These are phyloP conservation scores for Candida lessepsii DNA, from an alignment of 805 yeast genomes.

Conservation along the genomic window DNA sequence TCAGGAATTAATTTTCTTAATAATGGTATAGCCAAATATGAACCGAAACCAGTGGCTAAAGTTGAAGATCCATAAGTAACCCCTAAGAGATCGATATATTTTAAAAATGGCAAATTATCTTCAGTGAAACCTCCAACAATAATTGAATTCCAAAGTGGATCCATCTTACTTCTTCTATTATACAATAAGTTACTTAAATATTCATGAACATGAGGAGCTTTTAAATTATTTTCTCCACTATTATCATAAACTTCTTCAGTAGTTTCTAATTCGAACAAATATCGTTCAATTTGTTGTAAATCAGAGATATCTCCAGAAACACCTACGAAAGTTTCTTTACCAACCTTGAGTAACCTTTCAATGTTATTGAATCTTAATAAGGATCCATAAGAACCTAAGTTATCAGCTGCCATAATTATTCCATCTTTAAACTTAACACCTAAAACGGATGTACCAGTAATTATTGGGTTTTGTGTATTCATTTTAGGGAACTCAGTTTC, in stretches of 20 bases:
- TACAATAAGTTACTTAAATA: conserved; percentile 83
- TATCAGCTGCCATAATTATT: conserved; percentile 92
- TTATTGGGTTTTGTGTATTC: conserved; percentile 92
- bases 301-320: conserved; percentile 94
- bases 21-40: conserved; percentile 89
- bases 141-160: conserved; percentile 94
- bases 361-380: conserved; percentile 80
- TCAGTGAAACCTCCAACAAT: conserved; percentile 87
- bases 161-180: conserved; percentile 85
- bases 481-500: conserved; percentile 55
- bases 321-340: conserved; percentile 85
- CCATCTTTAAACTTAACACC: conserved; percentile 90
- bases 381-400: conserved; percentile 89
- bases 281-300: conserved; percentile 75
- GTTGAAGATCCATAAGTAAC: conserved; percentile 86
- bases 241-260: conserved; percentile 76
- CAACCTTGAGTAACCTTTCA: conserved; percentile 83
- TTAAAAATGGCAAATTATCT: conserved; percentile 63
- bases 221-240: conserved; percentile 57
- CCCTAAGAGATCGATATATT: conserved; percentile 88
- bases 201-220: conserved; percentile 87
- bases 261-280: conserved; percentile 71
- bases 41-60: conserved; percentile 95
- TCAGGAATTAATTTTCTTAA: conserved; percentile 79
- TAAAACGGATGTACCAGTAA: conserved; percentile 94